phyloP scores from a whole-genome alignment of 2,329 filamentous ascomycete genomes.

The Talaromyces sp. region DNA sequence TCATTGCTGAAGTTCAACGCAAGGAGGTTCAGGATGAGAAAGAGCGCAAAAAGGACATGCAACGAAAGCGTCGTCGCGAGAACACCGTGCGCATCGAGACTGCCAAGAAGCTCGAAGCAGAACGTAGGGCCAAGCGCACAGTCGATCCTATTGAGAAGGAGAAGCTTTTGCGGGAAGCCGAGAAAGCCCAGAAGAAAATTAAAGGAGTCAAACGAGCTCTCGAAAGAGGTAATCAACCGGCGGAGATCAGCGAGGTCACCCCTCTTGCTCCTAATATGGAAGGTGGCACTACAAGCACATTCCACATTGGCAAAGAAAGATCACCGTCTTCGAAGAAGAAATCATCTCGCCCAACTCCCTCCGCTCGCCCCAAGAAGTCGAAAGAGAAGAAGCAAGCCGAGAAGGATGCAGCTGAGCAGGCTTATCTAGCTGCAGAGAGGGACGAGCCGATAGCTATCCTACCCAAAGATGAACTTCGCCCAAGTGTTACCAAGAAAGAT shows the following conservation, averaged over 20 bases:
- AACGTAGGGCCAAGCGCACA: slow-evolving; percentile 72
- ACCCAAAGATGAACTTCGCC: slow-evolving; percentile 55
- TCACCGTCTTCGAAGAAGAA: slow-evolving; percentile 52
- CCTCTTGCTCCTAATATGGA: slow-evolving; percentile 77
- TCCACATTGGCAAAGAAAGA: slow-evolving; percentile 63
- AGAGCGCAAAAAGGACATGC: slow-evolving; percentile 99
- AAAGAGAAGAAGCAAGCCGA: slow-evolving; percentile 69
- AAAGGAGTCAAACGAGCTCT: slow-evolving; percentile 84
- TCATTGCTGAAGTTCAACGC: slow-evolving; percentile 80
- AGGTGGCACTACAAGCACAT: slow-evolving; percentile 80
- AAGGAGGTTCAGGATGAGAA: slow-evolving; percentile 92
- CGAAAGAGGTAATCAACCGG: slow-evolving; percentile 70
- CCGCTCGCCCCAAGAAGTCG: slow-evolving; percentile 78
- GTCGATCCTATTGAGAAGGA: slow-evolving; percentile 78
- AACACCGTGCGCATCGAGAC: slow-evolving; percentile 87
- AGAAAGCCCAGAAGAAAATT: slow-evolving; percentile 88
- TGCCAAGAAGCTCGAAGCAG: slow-evolving; percentile 76
- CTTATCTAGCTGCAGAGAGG: slow-evolving; percentile 66
- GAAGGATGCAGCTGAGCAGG: slow-evolving; percentile 76
- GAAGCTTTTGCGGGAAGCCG: slow-evolving; percentile 78
- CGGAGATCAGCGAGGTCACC: slow-evolving; percentile 71
- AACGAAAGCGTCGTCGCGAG: slow-evolving; percentile 89
- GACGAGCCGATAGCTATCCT: slow-evolving; percentile 50
- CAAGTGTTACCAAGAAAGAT: slow-evolving; percentile 44
- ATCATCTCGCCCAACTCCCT: slow-evolving; percentile 49